A percentile compares a stretch with the other conserved stretches of the same genome.
Evolutionary conservation across 306 rosid species (phyloP).

Genomic region (Cucumis hystrix): DNA sequence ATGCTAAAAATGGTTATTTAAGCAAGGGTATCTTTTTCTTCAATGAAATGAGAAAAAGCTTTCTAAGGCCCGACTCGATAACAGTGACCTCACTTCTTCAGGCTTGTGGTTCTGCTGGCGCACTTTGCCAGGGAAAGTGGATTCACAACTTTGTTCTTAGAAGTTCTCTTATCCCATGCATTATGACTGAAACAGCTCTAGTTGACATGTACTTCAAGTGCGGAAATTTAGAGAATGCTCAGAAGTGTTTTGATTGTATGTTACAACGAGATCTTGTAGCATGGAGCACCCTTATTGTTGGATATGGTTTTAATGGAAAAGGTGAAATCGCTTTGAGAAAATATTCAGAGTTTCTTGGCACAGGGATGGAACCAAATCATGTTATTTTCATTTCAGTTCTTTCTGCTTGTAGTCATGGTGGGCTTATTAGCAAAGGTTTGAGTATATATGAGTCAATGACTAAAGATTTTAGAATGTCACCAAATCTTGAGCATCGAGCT

Average conservation of each 20-base stretch:
- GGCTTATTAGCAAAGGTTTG: constrained; percentile 9
- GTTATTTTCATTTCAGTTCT: constrained; percentile 12
- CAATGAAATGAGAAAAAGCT: constrained; percentile 8
- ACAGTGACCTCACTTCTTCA: constrained; percentile 15
- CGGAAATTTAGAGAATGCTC: constrained; percentile 5
- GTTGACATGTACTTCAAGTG: constrained; percentile 15
- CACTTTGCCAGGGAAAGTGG: constrained; percentile 9
- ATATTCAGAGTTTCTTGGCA: constrained; percentile 7
- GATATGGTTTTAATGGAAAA: constrained; percentile 11
- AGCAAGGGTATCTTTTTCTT: constrained; percentile 1
- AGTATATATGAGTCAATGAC: constrained; percentile 5
- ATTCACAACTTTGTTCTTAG: constrained; percentile 6
- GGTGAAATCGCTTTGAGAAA: constrained; percentile 7
- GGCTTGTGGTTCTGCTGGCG: constrained; percentile 8
- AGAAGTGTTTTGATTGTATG: constrained; percentile 10
- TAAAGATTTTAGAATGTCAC: not conserved
- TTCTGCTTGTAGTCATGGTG: constrained; percentile 13
- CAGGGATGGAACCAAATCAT: constrained; percentile 10
- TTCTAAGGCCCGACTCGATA: constrained; percentile 13
- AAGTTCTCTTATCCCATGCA: constrained; percentile 9
- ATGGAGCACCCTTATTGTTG: constrained; percentile 13
- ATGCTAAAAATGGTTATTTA: constrained; percentile 8
- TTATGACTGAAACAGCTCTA: constrained; percentile 12
- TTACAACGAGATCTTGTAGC: not conserved
- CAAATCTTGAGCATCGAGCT: constrained; percentile 8